A percentile compares a stretch with the other conserved stretches of the same genome.
Evolutionary conservation across 177 flowering plant species (phyloP).

Genomic region (Vitis hybrid): DNA sequence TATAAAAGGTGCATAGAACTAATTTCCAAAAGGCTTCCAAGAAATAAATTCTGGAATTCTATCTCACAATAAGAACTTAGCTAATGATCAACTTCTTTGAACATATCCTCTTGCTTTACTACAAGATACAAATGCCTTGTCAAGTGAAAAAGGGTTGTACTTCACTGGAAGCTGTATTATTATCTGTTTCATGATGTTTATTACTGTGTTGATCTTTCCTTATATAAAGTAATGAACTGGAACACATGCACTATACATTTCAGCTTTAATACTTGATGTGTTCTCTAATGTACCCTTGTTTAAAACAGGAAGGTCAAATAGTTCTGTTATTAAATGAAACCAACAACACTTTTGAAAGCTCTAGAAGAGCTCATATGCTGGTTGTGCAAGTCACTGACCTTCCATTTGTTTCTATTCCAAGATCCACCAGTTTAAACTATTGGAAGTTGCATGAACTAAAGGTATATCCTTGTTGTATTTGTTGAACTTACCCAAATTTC

Average conservation of each 20-base stretch:
- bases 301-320: constrained; percentile 75
- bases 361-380: constrained; percentile 69
- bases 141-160: constrained; percentile 22
- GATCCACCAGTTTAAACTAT: constrained; percentile 28
- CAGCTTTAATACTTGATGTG: background rate
- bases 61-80: too few relatives aligned
- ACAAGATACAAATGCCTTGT: constrained; percentile 2
- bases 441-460: constrained; percentile 69
- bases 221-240: constrained; percentile 65
- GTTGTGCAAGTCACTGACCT: constrained; percentile 62
- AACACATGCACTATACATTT: background rate
- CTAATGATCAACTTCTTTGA: background rate
- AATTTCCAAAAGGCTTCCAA: too few relatives aligned
- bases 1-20: too few relatives aligned
- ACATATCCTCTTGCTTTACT: background rate
- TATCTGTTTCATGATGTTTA: constrained; percentile 64
- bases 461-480: constrained; percentile 38
- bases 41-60: too few relatives aligned
- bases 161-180: constrained; percentile 60
- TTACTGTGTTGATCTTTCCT: constrained; percentile 78
- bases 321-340: constrained; percentile 70
- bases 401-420: constrained; percentile 61
- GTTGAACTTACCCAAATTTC: background rate
- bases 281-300: constrained; percentile 1
- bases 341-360: constrained; percentile 52